These are phyloP conservation scores for Calycina marina DNA, from an alignment of 2,329 filamentous ascomycete genomes.

Conservation along the genomic window DNA sequence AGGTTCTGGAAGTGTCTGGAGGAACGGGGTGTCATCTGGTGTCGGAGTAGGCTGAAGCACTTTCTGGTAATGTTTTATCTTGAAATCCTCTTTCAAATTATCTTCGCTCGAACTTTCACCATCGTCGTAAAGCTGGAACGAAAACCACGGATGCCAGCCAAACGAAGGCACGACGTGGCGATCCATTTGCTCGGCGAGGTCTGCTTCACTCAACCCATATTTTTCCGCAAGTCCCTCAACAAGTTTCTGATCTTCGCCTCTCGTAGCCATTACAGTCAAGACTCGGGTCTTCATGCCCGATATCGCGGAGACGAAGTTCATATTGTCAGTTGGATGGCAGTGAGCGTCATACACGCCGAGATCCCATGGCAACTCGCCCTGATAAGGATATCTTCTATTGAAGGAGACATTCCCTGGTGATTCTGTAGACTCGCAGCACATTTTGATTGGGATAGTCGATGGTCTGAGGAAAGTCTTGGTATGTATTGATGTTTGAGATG, in stretches of 20 bases:
- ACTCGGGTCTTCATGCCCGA: conserved; percentile 48
- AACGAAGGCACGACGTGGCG: conserved; percentile 51
- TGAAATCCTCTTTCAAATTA: conserved; percentile 18
- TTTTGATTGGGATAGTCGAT: too few species aligned
- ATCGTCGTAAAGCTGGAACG: conserved; percentile 60
- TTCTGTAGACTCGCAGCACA: too few species aligned
- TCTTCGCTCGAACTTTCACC: conserved; percentile 14
- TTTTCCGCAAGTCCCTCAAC: conserved; percentile 45
- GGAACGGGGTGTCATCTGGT: conserved; percentile 24
- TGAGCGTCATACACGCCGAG: conserved; percentile 63
- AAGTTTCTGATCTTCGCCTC: conserved; percentile 60
- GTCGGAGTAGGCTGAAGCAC: conserved; percentile 44
- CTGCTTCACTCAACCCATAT: conserved; percentile 30
- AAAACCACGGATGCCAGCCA: conserved; percentile 83
- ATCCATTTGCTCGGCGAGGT: conserved; percentile 15
- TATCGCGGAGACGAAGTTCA: conserved; percentile 44
- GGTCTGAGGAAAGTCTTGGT: too few species aligned
- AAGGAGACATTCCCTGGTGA: too few species aligned
- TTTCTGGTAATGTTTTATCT: conserved; percentile 47
- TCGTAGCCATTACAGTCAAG: conserved; percentile 65
- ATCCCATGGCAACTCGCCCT: conserved; percentile 46
- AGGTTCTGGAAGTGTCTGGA: conserved; percentile 42
- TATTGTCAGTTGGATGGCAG: conserved; percentile 72
- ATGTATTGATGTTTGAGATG: too few species aligned
- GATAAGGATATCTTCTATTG: too few species aligned